These are phyloP conservation scores for Anthracocystis setariae DNA, from an alignment of 1,284 basidiomycete genomes.

Conservation along the genomic window DNA sequence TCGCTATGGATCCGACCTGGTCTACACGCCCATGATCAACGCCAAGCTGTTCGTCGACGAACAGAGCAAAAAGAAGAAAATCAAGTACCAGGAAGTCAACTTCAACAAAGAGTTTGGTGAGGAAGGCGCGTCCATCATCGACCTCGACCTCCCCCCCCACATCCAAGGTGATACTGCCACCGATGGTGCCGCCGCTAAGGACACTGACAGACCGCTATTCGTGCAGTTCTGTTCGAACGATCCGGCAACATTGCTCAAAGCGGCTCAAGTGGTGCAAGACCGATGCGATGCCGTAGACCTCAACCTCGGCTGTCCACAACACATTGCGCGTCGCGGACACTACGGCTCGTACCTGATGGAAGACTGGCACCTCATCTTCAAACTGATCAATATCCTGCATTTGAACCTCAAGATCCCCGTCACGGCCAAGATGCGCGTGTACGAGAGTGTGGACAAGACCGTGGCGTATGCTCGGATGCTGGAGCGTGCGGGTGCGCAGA, in stretches of 20 bases:
- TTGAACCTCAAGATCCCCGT: slow-evolving; percentile 85
- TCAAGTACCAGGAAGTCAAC: slow-evolving; percentile 41
- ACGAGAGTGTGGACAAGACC: slow-evolving; percentile 84
- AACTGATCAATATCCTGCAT: slow-evolving; percentile 71
- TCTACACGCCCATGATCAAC: slow-evolving; percentile 98
- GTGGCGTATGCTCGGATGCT: slow-evolving; percentile 94
- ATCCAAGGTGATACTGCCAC: no score
- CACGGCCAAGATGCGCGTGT: slow-evolving; percentile 94
- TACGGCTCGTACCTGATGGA: slow-evolving; percentile 94
- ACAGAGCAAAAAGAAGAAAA: slow-evolving; percentile 43
- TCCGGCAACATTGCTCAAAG: slow-evolving; percentile 74
- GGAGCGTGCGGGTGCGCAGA: slow-evolving; percentile 92
- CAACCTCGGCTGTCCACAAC: slow-evolving; percentile 91
- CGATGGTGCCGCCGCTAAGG: slow-evolving; percentile 18
- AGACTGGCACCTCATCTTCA: slow-evolving; percentile 80
- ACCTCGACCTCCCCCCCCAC: no score
- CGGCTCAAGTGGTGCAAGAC: slow-evolving; percentile 58
- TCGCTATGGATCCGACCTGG: slow-evolving; percentile 81
- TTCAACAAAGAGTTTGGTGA: slow-evolving; percentile 54
- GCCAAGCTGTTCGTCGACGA: slow-evolving; percentile 79
- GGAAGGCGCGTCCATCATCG: slow-evolving; percentile 43
- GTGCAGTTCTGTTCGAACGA: slow-evolving; percentile 94
- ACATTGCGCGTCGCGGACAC: slow-evolving; percentile 85
- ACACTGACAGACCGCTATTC: slow-evolving; percentile 82
- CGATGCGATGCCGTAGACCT: slow-evolving; percentile 85